phyloP scores from a whole-genome alignment of 106 monocot species.

The Acorus calamus region DNA sequence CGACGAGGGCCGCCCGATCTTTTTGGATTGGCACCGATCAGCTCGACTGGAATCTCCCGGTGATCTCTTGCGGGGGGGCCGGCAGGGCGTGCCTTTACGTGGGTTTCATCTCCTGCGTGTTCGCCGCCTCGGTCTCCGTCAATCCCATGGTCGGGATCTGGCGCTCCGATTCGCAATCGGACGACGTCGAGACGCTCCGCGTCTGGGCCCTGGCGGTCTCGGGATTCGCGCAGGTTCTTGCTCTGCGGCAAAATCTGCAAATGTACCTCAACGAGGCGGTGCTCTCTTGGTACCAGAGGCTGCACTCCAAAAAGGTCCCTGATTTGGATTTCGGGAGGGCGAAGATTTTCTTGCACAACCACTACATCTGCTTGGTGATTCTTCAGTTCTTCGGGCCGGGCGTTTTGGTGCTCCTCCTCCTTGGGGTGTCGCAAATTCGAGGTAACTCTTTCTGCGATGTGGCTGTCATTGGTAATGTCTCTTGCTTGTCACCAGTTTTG shows the following conservation, averaged over 20 bases:
- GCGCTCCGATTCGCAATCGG: not conserved
- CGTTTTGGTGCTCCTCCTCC: conserved; percentile 39
- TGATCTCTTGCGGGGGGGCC: conserved; percentile 38
- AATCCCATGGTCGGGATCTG: conserved; percentile 9
- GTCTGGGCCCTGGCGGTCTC: conserved; percentile 27
- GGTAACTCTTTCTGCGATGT: conserved; percentile 40
- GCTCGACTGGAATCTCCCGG: conserved; percentile 52
- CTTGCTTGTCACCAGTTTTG: conserved; percentile 29
- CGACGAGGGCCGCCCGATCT: conserved; percentile 35
- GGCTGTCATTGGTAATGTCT: conserved; percentile 4
- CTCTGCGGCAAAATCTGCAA: conserved; percentile 48
- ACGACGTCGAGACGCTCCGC: conserved; percentile 4
- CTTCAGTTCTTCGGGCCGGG: conserved; percentile 75
- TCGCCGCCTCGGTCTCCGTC: conserved; percentile 32
- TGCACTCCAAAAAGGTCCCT: conserved; percentile 42
- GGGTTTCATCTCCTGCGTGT: conserved; percentile 21
- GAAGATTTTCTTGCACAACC: conserved; percentile 84
- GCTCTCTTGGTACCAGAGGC: conserved; percentile 84
- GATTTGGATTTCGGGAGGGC: conserved; percentile 78
- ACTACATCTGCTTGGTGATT: conserved; percentile 51
- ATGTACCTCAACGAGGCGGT: conserved; percentile 86
- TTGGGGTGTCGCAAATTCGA: conserved; percentile 50
- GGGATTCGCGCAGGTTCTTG: conserved; percentile 37
- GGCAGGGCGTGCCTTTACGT: conserved; percentile 21
- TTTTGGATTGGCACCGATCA: conserved; percentile 96